Evolutionary conservation across 352 stramenopile species (phyloP).

Genomic region (Pythium rhizo-oryzae): DNA sequence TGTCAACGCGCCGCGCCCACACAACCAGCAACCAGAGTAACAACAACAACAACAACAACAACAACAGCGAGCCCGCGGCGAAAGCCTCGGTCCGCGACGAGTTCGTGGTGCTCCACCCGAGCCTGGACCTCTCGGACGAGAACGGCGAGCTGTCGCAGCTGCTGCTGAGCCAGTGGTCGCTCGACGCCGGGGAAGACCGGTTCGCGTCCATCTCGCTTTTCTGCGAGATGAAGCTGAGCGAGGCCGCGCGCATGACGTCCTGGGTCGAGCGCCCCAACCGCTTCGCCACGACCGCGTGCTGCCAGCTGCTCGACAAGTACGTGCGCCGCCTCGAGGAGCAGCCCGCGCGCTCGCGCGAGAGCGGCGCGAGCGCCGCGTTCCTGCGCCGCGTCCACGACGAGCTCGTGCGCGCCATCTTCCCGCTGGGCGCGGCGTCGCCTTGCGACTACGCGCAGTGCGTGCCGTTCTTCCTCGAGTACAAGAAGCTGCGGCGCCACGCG

Average conservation of each 20-base stretch:
- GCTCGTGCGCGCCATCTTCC: constrained; percentile 59
- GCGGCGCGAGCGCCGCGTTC: constrained; percentile 49
- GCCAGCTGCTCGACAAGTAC: constrained; percentile 71
- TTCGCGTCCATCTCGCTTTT: constrained; percentile 74
- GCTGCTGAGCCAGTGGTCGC: constrained; percentile 71
- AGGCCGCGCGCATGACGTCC: constrained; percentile 74
- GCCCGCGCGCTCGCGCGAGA: constrained; percentile 6
- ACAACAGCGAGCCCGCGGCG: too few relatives aligned
- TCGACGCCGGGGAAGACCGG: constrained; percentile 48
- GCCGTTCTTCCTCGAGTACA: constrained; percentile 74
- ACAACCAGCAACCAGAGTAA: too few relatives aligned
- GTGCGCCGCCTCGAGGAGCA: constrained; percentile 28
- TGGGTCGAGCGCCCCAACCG: constrained; percentile 74
- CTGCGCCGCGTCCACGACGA: constrained; percentile 53
- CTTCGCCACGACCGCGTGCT: constrained; percentile 75
- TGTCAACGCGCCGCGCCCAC: background rate
- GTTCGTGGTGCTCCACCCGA: constrained; percentile 62
- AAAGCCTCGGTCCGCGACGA: too few relatives aligned
- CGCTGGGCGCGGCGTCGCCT: constrained; percentile 28
- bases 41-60: too few relatives aligned
- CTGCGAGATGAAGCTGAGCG: constrained; percentile 80
- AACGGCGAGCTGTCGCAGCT: constrained; percentile 58
- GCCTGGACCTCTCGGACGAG: constrained; percentile 55
- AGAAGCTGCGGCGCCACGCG: constrained; percentile 51
- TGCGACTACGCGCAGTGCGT: constrained; percentile 36